phyloP scores from a whole-genome alignment of 225 moss, liverwort and hornwort genomes.

The Physcomitrellopsis africana region DNA sequence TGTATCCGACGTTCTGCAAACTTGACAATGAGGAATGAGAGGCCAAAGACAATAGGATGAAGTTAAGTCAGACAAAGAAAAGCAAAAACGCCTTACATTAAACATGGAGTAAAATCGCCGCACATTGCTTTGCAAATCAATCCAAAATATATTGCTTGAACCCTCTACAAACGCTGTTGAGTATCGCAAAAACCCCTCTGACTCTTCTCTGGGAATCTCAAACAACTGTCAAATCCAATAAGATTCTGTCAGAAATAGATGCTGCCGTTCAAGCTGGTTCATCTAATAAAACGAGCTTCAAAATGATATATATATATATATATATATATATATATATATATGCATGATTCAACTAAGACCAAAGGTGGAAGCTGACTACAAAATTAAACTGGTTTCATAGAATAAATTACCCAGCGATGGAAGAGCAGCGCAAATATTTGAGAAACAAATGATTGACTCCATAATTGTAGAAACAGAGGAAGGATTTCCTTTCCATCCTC shows the following conservation, averaged over 20 bases:
- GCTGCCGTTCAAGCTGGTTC: too few species aligned
- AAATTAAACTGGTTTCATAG: not conserved
- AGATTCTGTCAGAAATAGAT: constrained; percentile 6
- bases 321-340: too few species aligned
- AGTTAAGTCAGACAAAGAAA: not conserved
- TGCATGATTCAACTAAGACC: not conserved
- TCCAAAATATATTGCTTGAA: constrained; percentile 93
- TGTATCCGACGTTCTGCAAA: constrained; percentile 1
- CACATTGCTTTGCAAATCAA: constrained; percentile 91
- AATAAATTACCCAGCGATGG: constrained; percentile 73
- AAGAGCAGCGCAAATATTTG: constrained; percentile 95
- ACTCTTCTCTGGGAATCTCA: constrained; percentile 79
- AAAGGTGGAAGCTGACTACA: not conserved
- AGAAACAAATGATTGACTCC: constrained; percentile 96
- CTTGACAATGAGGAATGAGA: constrained; percentile 17
- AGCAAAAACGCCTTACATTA: constrained; percentile 53
- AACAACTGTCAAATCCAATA: constrained; percentile 62
- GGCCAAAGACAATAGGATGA: constrained; percentile 17
- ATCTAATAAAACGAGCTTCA: too few species aligned
- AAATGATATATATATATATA: too few species aligned
- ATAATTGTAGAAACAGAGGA: constrained; percentile 81
- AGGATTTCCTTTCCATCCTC: constrained; percentile 83
- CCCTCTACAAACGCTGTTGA: constrained; percentile 94
- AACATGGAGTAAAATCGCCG: constrained; percentile 85
- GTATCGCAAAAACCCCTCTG: constrained; percentile 79